Conservation (phyloP, 2,329 filamentous ascomycete species). For the Colletotrichum scovillei region DNA sequence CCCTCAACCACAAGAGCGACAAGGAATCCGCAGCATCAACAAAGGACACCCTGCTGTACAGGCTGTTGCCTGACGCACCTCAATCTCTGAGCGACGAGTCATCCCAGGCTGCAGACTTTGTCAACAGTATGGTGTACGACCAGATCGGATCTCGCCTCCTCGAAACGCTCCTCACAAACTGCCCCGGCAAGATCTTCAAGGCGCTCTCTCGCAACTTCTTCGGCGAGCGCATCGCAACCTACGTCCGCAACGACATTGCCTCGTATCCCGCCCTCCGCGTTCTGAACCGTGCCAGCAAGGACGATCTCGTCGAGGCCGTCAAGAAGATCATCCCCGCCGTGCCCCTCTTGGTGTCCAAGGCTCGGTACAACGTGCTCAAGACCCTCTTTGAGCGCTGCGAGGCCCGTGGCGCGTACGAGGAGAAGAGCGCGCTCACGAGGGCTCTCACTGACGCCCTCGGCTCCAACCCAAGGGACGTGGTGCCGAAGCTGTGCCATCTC, state of each 20-base stretch:
- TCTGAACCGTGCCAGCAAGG: slow-evolving; percentile 85
- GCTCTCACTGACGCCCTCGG: slow-evolving; percentile 61
- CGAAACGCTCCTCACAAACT: slow-evolving; percentile 84
- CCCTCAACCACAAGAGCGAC: slow-evolving; percentile 73
- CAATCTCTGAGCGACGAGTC: slow-evolving; percentile 77
- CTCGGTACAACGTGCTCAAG: slow-evolving; percentile 82
- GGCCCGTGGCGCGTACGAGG: slow-evolving; percentile 70
- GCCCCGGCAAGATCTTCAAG: slow-evolving; percentile 92
- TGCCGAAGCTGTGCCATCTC: slow-evolving; percentile 62
- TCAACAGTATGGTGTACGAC: slow-evolving; percentile 90
- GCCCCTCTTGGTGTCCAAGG: slow-evolving; percentile 77
- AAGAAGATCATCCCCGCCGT: slow-evolving; percentile 79
- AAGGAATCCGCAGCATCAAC: slow-evolving; percentile 62
- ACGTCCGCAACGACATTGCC: slow-evolving; percentile 90
- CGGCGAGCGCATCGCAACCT: slow-evolving; percentile 80
- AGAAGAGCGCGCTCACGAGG: slow-evolving; percentile 60
- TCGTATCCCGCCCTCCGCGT: slow-evolving; percentile 88
- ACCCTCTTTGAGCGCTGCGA: slow-evolving; percentile 85
- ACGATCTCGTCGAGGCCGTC: slow-evolving; percentile 82
- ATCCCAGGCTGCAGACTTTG: slow-evolving; percentile 79
- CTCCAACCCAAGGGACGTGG: slow-evolving; percentile 57
- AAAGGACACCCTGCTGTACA: slow-evolving; percentile 72
- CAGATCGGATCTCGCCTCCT: slow-evolving; percentile 89
- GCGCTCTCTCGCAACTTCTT: slow-evolving; percentile 84
- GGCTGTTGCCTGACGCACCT: slow-evolving; percentile 81